Evolutionary conservation across 495 filamentous ascomycete species (phyloP), one percentile per base, ranked within the genome.

Genomic region (Aspergillus ostianus): DNA sequence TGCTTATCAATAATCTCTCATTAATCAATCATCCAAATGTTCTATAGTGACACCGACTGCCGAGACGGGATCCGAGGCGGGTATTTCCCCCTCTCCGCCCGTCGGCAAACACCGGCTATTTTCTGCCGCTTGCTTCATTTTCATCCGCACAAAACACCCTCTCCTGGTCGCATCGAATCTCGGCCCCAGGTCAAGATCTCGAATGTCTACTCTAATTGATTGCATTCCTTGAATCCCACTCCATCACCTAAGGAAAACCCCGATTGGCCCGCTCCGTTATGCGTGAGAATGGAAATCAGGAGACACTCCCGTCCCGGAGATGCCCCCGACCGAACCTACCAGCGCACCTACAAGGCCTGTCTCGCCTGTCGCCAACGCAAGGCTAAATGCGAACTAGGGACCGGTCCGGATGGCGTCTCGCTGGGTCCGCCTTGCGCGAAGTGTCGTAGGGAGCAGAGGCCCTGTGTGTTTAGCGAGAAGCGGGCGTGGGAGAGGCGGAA

Each of bases 381-480:
- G 70, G 76, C 77, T 26, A 80, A 78, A 64, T 80, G 77, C 60
- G 76, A 80, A 21, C 59, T 80, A 29, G 72, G 73, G 4, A 68
- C 67, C n/a, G 91, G 93, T 60, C 87, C 94, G 70, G 88, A 92
- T 62, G 76, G 76, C 0, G 58, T 73, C 50, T 91, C 93, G n/a
- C 85, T 91, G 71, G 90, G 93, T 56, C 94, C 94, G 55, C 94
- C 94, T 3, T 98, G 94, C 70, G 90, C 91, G 52, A 84, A 94
- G 66, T 98, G 94, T 75, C 86, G 91, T 20, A 85, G 94, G 55
- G 94, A 98, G 70, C 79, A 87, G 76, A 92, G 93, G 71, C 86
- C 93, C 61, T 98, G 94, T 78, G 91, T 86, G 68, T 98, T 98
- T 74, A 96, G 87, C 74, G 91, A 73, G 90, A 95, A 82, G 77